These are phyloP conservation scores for Diaporthe sp. DNA, from an alignment of 2,329 filamentous ascomycete species.

Conservation along the genomic window DNA sequence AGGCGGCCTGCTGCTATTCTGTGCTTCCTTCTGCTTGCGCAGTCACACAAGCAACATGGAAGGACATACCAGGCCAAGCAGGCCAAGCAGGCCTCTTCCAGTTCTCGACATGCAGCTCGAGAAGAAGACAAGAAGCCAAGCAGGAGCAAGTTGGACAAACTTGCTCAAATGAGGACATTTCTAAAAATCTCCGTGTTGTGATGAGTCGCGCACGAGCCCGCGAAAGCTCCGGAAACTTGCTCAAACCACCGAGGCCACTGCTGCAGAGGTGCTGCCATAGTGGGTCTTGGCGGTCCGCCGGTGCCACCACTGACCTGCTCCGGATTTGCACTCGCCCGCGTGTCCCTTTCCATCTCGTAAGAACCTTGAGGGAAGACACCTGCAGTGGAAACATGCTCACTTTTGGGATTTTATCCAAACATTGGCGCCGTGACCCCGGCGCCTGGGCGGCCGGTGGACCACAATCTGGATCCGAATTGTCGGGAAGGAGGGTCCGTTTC, in stretches of 20 bases:
- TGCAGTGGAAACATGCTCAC: constrained; percentile 24
- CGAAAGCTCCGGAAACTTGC: constrained; percentile 29
- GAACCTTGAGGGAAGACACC: not conserved
- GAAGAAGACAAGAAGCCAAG: not conserved
- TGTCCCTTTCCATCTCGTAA: constrained; percentile 12
- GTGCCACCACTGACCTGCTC: constrained; percentile 12
- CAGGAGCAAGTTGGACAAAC: not conserved
- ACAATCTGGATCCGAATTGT: constrained; percentile 23
- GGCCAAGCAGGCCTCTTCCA: not conserved
- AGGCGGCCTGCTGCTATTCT: not conserved
- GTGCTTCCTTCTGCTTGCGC: not conserved
- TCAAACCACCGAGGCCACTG: constrained; percentile 13
- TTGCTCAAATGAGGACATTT: not conserved
- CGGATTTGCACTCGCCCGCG: not conserved
- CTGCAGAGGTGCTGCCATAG: constrained; percentile 16
- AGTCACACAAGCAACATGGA: not conserved
- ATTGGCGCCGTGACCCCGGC: constrained; percentile 18
- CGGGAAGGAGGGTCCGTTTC: constrained; percentile 18
- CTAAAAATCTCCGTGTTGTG: not conserved
- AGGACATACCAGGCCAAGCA: not conserved
- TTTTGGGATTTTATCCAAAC: constrained; percentile 4
- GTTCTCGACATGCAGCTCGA: not conserved
- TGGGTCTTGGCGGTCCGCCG: constrained; percentile 22
- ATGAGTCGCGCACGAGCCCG: constrained; percentile 23
- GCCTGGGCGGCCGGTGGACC: constrained; percentile 12